Base-by-base conservation (phyloP, 306 rosid genomes). In the Castanea crenata region DNA sequence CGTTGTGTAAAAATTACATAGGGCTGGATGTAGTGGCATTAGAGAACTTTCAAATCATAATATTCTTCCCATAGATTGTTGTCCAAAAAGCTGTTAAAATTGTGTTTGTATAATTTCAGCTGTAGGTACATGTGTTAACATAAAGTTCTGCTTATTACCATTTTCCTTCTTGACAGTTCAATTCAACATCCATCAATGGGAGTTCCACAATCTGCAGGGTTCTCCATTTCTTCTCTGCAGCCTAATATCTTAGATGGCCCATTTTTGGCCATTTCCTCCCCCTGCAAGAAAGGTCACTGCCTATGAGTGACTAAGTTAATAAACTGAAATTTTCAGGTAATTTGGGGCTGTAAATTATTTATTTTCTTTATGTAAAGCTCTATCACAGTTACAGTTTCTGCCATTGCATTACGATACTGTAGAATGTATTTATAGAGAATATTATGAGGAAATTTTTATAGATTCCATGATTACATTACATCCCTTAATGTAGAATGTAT, bases 171-270 rank as follows among this genome's bases (percentile, higher is more conserved):
- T 71, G 19, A 62, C 91, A 92, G 96, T 76, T 88, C 97, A 74
- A 86, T 89, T 57, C 97, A 91, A 82, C 91, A 86, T 79, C 86
- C 81, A 10, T 75, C 93, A 44, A 80, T 79, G 27, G 88, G 92
- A 55, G 92, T 82, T 80, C 88, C 96, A 38, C 92, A 88, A 34
- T 83, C 94, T 38, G 54, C 89, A 5, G 93, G 96, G 51, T 92
- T 82, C 85, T 85, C 97, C 41, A 82, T 92, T 77, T 90, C 91
- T 69, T 90, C 93, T 25, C 51, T 91, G 96, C 97, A 91, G 91
- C 90, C 90, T 77, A 89, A 88, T 93, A 78, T 89, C 74, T 87
- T 89, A 75, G 87, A 87, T 29, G 85, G 91, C 62, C 90, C 90
- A 76, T 88, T 89, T 75, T 87, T 88, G 87, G 83, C 88, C 73